Conservation (phyloP, 2,329 filamentous ascomycete species). For the Botryotinia globosa region DNA sequence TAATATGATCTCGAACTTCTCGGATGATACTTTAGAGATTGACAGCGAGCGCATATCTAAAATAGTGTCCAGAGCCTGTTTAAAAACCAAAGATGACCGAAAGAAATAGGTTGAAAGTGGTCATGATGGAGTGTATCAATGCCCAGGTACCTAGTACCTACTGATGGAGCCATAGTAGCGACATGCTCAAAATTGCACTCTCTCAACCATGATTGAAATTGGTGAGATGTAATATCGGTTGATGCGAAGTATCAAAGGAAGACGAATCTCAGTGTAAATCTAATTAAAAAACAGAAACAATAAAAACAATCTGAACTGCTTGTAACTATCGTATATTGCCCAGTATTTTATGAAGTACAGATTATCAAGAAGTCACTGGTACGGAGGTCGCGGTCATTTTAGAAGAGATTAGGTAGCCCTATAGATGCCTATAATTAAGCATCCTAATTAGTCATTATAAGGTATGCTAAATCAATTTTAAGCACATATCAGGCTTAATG, state of each 20-base stretch:
- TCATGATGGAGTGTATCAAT: neutral
- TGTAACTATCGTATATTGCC: neutral
- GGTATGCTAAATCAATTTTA: no score
- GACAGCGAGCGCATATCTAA: neutral
- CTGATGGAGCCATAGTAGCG: neutral
- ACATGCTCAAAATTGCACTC: neutral
- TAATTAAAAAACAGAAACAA: neutral
- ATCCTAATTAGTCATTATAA: no score
- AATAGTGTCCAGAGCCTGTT: neutral
- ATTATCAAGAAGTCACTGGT: neutral
- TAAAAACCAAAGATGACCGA: neutral
- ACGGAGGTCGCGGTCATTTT: no score
- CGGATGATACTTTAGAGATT: neutral
- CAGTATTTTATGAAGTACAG: neutral
- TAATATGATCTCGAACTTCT: neutral
- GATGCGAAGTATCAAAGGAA: neutral
- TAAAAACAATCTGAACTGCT: neutral
- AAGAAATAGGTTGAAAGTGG: neutral
- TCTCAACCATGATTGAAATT: neutral
- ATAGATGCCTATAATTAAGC: no score
- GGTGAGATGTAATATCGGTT: neutral
- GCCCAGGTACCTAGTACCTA: neutral
- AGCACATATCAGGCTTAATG: no score
- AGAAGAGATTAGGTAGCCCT: no score
- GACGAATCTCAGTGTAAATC: neutral